Conservation (phyloP, 345 rosid species). For the Linum usitatissimum region DNA sequence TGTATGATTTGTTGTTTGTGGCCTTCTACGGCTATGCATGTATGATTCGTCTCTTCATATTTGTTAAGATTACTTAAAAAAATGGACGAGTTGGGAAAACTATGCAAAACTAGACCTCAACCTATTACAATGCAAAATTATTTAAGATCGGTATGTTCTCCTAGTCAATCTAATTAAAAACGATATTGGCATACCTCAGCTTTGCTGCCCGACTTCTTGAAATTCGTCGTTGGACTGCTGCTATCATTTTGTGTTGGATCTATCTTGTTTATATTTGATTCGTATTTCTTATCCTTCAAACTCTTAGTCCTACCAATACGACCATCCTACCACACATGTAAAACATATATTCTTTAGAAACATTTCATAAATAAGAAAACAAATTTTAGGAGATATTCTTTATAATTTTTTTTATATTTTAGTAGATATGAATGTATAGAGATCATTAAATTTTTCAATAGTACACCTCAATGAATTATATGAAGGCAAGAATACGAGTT, state of each 20-base stretch:
- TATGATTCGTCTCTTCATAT: too few species aligned
- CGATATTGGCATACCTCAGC: slow-evolving; percentile 46
- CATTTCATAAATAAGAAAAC: too few species aligned
- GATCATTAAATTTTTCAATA: background rate
- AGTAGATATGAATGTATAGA: background rate
- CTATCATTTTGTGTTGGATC: slow-evolving; percentile 28
- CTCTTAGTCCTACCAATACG: slow-evolving; percentile 23
- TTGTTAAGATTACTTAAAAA: too few species aligned
- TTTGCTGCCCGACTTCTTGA: slow-evolving; percentile 50
- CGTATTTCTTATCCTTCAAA: slow-evolving; percentile 31
- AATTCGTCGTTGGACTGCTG: slow-evolving; percentile 28
- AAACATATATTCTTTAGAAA: background rate
- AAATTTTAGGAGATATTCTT: too few species aligned
- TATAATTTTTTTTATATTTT: too few species aligned
- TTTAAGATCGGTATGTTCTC: too few species aligned
- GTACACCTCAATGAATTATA: background rate
- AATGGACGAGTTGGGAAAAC: too few species aligned
- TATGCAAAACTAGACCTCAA: background rate
- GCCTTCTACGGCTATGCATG: too few species aligned
- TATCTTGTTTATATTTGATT: slow-evolving; percentile 24
- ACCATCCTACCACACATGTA: slow-evolving; percentile 24
- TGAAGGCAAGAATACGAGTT: slow-evolving; percentile 11
- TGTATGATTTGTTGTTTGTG: too few species aligned
- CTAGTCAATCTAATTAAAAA: background rate
- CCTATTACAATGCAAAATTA: background rate